Evolutionary conservation across 2,329 filamentous ascomycete species (phyloP).

Genomic region (Colletotrichum sp.): DNA sequence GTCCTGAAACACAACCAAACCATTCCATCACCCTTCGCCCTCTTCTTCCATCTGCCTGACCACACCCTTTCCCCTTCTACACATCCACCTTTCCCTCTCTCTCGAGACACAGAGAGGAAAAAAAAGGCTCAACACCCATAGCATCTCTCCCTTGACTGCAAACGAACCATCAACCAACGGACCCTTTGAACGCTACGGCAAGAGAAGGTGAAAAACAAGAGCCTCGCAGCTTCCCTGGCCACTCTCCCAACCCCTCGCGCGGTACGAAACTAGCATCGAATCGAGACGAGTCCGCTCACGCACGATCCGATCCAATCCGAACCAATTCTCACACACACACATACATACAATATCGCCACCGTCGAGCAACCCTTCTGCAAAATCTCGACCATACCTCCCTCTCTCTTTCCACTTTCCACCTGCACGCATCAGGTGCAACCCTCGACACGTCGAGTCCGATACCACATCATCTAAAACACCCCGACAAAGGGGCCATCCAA

Average conservation of each 20-base stretch:
- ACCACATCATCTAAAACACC: not conserved
- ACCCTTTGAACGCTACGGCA: not conserved
- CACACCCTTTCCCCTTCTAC: not conserved
- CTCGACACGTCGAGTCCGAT: constrained; percentile 12
- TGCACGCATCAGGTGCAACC: not conserved
- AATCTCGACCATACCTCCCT: not conserved
- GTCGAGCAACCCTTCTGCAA: not conserved
- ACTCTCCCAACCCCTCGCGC: constrained; percentile 10
- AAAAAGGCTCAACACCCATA: not conserved
- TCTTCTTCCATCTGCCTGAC: not conserved
- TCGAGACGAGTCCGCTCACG: constrained; percentile 22
- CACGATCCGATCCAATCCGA: constrained; percentile 14
- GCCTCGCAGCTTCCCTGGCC: not conserved
- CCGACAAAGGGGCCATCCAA: constrained; percentile 16
- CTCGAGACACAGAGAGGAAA: not conserved
- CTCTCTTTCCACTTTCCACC: not conserved
- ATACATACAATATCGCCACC: constrained; percentile 18
- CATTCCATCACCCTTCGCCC: constrained; percentile 6
- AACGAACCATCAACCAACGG: not conserved
- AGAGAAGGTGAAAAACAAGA: not conserved
- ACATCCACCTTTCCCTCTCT: not conserved
- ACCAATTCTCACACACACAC: constrained; percentile 7
- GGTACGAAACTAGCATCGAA: constrained; percentile 20
- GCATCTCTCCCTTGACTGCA: not conserved
- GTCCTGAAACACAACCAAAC: constrained; percentile 22